These are phyloP conservation scores for Boletus speciosus DNA, from an alignment of 768 basidiomycete genomes.

Conservation along the genomic window DNA sequence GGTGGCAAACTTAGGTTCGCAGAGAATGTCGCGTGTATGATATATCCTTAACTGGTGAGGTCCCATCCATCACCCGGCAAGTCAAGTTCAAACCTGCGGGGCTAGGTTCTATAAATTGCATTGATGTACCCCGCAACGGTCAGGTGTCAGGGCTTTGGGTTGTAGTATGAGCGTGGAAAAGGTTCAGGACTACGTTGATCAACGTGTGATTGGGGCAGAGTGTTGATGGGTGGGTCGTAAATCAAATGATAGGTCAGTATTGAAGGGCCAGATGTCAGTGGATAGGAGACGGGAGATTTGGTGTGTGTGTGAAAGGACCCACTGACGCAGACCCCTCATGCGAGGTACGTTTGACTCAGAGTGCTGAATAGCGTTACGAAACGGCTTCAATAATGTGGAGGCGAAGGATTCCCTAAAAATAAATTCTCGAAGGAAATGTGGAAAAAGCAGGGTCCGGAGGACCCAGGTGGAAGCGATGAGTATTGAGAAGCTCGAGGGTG, in stretches of 20 bases:
- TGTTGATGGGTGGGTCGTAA: neutral
- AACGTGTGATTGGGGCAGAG: neutral
- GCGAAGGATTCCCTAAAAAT: neutral
- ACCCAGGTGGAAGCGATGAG: neutral
- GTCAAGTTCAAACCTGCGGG: neutral
- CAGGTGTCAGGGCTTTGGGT: slow-evolving; percentile 10
- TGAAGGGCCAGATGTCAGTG: neutral
- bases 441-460: neutral
- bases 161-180: slow-evolving; percentile 3
- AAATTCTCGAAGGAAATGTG: neutral
- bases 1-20: slow-evolving; percentile 10
- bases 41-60: neutral
- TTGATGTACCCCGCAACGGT: slow-evolving; percentile 6
- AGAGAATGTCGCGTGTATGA: slow-evolving; percentile 1
- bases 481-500: neutral
- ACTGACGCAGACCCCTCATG: neutral
- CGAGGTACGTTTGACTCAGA: neutral
- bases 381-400: neutral
- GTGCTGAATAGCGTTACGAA: neutral
- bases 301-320: neutral
- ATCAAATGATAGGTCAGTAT: neutral
- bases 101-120: slow-evolving; percentile 3
- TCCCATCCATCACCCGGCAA: neutral
- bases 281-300: neutral
- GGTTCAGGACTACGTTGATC: neutral